Percentiles rank a stretch among this genome's conserved stretches.
Conservation (phyloP, 1,139 yeast species). For the Blastobotrys ciferrii region DNA sequence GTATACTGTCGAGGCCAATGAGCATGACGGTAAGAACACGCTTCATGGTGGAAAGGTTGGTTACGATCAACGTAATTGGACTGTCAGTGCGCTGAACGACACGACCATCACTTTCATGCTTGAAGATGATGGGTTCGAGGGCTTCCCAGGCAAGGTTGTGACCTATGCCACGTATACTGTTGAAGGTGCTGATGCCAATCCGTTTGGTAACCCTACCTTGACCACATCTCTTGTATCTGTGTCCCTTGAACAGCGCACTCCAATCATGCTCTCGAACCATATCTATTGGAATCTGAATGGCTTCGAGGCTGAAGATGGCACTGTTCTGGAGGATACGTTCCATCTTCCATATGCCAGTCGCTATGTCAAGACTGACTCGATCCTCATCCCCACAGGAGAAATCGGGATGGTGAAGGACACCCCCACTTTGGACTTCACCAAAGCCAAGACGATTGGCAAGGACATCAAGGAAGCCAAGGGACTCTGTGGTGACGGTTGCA, state of each 20-base stretch:
- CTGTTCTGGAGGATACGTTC: constrained; percentile 13
- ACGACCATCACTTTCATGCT: constrained; percentile 23
- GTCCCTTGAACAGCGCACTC: constrained; percentile 41
- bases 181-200: constrained; percentile 19
- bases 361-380: constrained; percentile 15
- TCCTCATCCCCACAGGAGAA: constrained; percentile 19
- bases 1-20: constrained; percentile 43
- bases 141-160: constrained; percentile 50
- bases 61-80: constrained; percentile 39
- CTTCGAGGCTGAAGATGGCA: constrained; percentile 17
- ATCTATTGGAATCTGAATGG: constrained; percentile 48
- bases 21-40: constrained; percentile 37
- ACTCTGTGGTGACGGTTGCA: constrained; percentile 15
- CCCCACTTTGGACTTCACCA: constrained; percentile 14
- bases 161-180: constrained; percentile 43
- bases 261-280: constrained; percentile 55
- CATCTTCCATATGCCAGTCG: constrained; percentile 17
- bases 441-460: constrained; percentile 16
- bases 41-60: constrained; percentile 49
- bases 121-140: constrained; percentile 44
- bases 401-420: constrained; percentile 12
- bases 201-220: constrained; percentile 27
- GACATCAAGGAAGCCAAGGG: constrained; percentile 15
- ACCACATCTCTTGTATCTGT: constrained; percentile 47
- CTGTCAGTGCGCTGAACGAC: constrained; percentile 15